phyloP scores from a whole-genome alignment of 2,329 filamentous ascomycete species.

The Fusarium nanum region DNA sequence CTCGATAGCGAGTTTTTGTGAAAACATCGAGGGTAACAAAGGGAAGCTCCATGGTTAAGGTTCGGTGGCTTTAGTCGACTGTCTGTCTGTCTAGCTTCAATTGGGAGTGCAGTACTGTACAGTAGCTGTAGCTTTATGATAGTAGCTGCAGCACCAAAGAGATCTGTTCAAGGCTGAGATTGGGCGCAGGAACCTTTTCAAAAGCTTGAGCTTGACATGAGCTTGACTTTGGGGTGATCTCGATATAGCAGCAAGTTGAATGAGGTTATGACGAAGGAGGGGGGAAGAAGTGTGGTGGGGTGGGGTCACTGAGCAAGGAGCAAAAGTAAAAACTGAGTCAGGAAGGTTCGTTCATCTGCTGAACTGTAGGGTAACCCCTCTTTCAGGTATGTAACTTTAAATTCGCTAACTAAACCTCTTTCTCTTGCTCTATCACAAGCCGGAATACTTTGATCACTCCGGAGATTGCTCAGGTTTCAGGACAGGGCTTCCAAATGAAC shows the following conservation, averaged over 20 bases:
- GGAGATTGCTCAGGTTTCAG: not conserved
- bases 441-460: not conserved
- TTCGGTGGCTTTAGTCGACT: constrained; percentile 36
- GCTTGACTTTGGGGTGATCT: constrained; percentile 13
- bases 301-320: constrained; percentile 13
- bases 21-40: constrained; percentile 70
- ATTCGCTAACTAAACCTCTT: not conserved
- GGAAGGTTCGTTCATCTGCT: constrained; percentile 18
- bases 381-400: not conserved
- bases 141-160: not conserved
- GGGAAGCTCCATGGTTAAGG: constrained; percentile 54
- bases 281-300: constrained; percentile 27
- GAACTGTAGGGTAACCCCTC: constrained; percentile 27
- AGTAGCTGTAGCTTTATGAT: not conserved
- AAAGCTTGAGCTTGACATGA: constrained; percentile 9
- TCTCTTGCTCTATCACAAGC: not conserved
- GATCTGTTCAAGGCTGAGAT: constrained; percentile 6
- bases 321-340: constrained; percentile 30
- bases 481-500: not conserved
- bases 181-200: not conserved
- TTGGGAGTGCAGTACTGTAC: not conserved
- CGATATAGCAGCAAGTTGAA: constrained; percentile 16
- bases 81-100: constrained; percentile 1
- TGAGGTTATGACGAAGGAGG: constrained; percentile 25
- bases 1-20: constrained; percentile 61